Conservation (phyloP, 257 asterid genomes). For the Solanum raphanifolium region DNA sequence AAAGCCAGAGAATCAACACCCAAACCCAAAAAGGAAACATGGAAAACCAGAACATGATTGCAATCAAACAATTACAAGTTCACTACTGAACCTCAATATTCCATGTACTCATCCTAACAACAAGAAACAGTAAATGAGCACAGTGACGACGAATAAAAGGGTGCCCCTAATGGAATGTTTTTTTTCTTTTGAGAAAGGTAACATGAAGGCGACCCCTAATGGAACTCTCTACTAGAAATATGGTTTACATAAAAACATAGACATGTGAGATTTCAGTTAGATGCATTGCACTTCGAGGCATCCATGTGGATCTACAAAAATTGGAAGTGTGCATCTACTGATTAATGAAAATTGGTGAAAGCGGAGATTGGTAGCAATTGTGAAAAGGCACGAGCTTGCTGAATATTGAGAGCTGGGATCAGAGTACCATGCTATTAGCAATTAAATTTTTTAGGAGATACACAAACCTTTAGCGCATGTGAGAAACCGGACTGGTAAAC, state of each 20-base stretch:
- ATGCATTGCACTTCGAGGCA: not conserved
- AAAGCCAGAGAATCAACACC: not conserved
- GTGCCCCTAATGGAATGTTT: not conserved
- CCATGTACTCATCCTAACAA: not conserved
- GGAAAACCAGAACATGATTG: not conserved
- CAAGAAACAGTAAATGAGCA: not conserved
- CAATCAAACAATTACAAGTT: not conserved
- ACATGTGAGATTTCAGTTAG: not conserved
- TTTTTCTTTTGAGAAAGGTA: not conserved
- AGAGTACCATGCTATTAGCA: not conserved
- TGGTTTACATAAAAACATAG: not conserved
- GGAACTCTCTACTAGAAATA: not conserved
- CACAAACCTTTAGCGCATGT: slow-evolving; percentile 70
- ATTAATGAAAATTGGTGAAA: not conserved
- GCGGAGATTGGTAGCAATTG: not conserved
- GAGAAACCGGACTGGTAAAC: slow-evolving; percentile 96
- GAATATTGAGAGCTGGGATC: not conserved
- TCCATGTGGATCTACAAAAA: not conserved
- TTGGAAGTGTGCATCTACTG: not conserved
- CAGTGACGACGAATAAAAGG: not conserved
- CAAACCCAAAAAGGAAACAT: not conserved
- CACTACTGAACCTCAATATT: not conserved
- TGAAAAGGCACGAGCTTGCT: not conserved
- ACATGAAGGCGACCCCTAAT: not conserved
- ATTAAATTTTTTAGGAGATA: not conserved